Percentiles rank a stretch among this genome's conserved stretches.
Evolutionary conservation across 2,329 filamentous ascomycete species (phyloP).

Genomic region (Biscogniauxia marginata): DNA sequence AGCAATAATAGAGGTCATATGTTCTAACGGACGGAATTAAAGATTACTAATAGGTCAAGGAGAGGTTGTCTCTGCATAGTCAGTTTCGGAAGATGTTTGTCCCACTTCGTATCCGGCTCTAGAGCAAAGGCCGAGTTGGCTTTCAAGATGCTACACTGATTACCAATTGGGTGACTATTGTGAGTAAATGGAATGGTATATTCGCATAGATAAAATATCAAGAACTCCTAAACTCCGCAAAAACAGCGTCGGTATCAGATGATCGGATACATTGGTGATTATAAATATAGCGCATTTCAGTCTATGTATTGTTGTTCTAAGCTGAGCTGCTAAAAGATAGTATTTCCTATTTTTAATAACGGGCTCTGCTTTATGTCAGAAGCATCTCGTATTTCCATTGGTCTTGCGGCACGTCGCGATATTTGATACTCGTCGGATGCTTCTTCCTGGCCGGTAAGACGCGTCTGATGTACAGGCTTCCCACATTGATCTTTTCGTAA

Average conservation of each 20-base stretch:
- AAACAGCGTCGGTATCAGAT: no score
- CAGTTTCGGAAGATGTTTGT: constrained; percentile 9
- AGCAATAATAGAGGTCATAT: constrained; percentile 12
- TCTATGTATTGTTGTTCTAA: no score
- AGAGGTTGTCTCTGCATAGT: constrained; percentile 14
- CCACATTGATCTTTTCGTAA: constrained; percentile 30
- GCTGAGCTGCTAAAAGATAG: no score
- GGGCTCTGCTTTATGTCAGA: constrained; percentile 19
- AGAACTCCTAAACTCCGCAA: no score
- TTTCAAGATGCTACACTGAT: no score
- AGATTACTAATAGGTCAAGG: constrained; percentile 10
- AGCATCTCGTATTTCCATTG: constrained; percentile 33
- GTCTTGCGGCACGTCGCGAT: constrained; percentile 33
- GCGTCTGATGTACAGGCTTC: constrained; percentile 34
- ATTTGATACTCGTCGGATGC: constrained; percentile 38
- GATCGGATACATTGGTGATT: no score
- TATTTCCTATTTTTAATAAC: no score
- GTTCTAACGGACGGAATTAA: constrained; percentile 17
- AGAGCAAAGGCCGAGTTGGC: constrained; percentile 13
- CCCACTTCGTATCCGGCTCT: constrained; percentile 11
- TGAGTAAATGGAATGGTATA: no score
- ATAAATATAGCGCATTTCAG: no score
- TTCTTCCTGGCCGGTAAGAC: constrained; percentile 35
- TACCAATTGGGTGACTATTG: no score
- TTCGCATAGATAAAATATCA: no score